Percentiles rank a stretch among this genome's conserved stretches.
phyloP scores from a whole-genome alignment of 2,329 filamentous ascomycete species.

The Clonostachys solani region DNA sequence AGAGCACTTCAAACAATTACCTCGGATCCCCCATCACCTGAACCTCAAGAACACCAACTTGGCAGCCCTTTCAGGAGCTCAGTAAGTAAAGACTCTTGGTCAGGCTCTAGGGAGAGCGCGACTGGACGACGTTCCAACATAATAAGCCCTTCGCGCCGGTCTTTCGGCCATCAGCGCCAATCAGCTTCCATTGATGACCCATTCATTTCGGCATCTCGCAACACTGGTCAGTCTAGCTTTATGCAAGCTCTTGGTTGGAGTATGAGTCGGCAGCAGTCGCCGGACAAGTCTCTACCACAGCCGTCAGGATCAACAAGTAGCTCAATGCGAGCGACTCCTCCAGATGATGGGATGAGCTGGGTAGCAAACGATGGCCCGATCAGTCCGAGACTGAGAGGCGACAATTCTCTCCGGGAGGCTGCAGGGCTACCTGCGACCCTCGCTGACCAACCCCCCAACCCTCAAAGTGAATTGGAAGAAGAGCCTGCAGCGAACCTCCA shows the following conservation, averaged over 20 bases:
- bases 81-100: slow-evolving; percentile 25
- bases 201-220: slow-evolving; percentile 14
- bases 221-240: slow-evolving; percentile 22
- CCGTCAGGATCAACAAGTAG: slow-evolving; percentile 20
- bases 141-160: slow-evolving; percentile 19
- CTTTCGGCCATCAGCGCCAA: background rate
- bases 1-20: slow-evolving; percentile 53
- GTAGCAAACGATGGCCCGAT: slow-evolving; percentile 29
- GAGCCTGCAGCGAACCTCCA: too few relatives aligned
- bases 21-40: slow-evolving; percentile 54
- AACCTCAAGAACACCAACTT: slow-evolving; percentile 42
- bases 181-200: slow-evolving; percentile 14
- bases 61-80: slow-evolving; percentile 51
- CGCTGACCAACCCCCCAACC: too few relatives aligned
- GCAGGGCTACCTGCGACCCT: slow-evolving; percentile 1
- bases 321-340: slow-evolving; percentile 22
- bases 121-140: slow-evolving; percentile 15
- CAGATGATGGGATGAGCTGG: slow-evolving; percentile 38
- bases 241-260: slow-evolving; percentile 23
- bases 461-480: too few relatives aligned
- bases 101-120: slow-evolving; percentile 14
- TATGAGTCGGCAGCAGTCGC: slow-evolving; percentile 2
- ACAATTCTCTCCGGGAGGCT: slow-evolving; percentile 23
- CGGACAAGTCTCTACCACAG: slow-evolving; percentile 2
- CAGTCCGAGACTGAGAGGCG: slow-evolving; percentile 25